Conservation (phyloP, 208 protist species). For the Leishmania martiniquensis region DNA sequence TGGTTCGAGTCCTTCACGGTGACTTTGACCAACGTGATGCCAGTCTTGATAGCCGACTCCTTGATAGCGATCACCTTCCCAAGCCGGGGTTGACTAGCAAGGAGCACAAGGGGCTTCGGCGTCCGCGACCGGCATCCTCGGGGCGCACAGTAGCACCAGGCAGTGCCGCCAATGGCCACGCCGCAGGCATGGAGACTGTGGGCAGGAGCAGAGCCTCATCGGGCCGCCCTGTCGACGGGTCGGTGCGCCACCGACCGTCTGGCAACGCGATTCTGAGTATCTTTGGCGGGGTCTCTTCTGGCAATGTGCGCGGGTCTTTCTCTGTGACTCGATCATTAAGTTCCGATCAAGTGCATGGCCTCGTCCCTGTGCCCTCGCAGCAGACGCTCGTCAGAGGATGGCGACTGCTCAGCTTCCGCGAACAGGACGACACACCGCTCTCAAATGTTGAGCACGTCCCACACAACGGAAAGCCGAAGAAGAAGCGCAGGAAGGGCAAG, state of each 20-base stretch:
- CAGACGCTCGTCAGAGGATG: conserved; percentile 21
- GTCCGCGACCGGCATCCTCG: neutral
- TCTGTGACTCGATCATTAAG: conserved; percentile 17
- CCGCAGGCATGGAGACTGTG: neutral
- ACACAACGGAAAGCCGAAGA: conserved; percentile 13
- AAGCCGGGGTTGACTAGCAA: neutral
- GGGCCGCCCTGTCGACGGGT: neutral
- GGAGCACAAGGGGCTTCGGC: neutral
- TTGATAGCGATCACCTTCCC: neutral
- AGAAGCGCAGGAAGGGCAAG: conserved; percentile 22
- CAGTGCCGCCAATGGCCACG: neutral
- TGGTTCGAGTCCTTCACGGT: conserved; percentile 34
- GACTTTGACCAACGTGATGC: conserved; percentile 28
- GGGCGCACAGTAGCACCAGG: neutral
- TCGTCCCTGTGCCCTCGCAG: conserved; percentile 6
- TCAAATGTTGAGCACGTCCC: conserved; percentile 26
- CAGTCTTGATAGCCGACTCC: conserved; percentile 39
- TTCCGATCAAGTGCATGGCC: neutral
- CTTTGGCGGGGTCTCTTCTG: neutral
- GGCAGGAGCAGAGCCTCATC: neutral
- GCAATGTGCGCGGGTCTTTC: neutral
- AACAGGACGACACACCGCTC: conserved; percentile 37
- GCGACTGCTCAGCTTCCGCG: conserved; percentile 40
- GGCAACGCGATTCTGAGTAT: conserved; percentile 9
- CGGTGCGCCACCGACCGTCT: conserved; percentile 11